Base-by-base conservation (phyloP, 1,139 yeast species). In the Eremothecium cymbalariae region DNA sequence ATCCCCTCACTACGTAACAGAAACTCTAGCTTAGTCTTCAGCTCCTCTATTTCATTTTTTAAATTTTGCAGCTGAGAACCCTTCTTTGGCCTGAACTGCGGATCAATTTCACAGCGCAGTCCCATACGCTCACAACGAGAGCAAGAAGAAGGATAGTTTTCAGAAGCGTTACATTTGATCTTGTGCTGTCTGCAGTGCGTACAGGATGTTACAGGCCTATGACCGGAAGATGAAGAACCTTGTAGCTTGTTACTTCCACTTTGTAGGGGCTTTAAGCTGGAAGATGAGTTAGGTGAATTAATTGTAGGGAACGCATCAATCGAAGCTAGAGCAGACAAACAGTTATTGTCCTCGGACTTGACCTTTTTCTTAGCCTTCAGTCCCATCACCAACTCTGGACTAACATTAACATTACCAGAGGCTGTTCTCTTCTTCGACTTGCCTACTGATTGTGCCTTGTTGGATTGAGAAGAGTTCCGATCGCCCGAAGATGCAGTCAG, bases 181-280 rank as follows among this genome's bases (percentile, higher is more conserved):
- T 88, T 88, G 55, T 86, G 96, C 55, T 88, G 96, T 36, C 96
- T 75, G 55, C 97, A 88, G 52, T 85, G 93, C 0, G 95, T 83
- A 54, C 97, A 88, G 3, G 94, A 81, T 0, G 95, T 82, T 2
- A 86, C 94, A 0, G 95, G 95, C 37, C 95, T 64, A 50, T 80
- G 88, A 1, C 74, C 75, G 0, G 70, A 65, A 8, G 56, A 49
- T 4, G 33, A 19, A 3, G 25, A 17, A 17, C 28, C 13, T 25
- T 25, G 13, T 14, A 19, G 4, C 15, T 23, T 23, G 11, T 12
- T 8, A 23, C 8, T 23, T 23, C 3, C 25, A 8, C 15, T 4
- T n/a, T 16, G 15, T 23, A 23, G 9, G 14, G 7, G 6, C 11
- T 16, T 23, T 8, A 16, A 8, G 14, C 14, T 23, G 11, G 25